Evolutionary conservation across 768 basidiomycete species (phyloP).

Genomic region (Hericium erinaceus): DNA sequence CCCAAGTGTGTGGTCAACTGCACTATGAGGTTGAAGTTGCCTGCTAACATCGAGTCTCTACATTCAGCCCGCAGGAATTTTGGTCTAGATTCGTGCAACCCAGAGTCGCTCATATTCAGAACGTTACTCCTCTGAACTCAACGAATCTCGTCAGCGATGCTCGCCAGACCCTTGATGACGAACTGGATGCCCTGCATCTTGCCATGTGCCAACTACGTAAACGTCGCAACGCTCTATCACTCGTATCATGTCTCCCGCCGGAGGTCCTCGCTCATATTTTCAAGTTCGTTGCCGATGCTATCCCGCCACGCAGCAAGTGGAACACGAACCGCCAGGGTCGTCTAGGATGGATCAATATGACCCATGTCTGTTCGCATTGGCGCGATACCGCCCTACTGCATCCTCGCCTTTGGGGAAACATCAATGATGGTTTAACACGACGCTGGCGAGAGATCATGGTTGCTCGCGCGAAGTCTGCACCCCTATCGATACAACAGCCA

Average conservation of each 20-base stretch:
- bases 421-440: neutral
- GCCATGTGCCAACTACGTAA: neutral
- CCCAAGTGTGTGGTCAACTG: too few species aligned
- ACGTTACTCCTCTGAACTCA: neutral
- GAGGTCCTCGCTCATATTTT: neutral
- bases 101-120: neutral
- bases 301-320: neutral
- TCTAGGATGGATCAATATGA: neutral
- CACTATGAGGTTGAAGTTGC: too few species aligned
- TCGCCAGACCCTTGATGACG: neutral
- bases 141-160: neutral
- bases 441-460: neutral
- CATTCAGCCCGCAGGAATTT: neutral
- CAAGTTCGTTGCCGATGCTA: neutral
- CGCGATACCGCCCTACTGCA: neutral
- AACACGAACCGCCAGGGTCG: neutral
- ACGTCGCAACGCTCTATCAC: neutral
- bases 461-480: neutral
- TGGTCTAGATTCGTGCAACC: neutral
- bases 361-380: neutral
- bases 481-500: neutral
- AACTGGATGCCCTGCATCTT: neutral
- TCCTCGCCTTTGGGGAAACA: neutral
- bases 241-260: neutral
- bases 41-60: neutral